Base-by-base conservation (phyloP, 257 asterid genomes). In the Solanum chaucha region DNA sequence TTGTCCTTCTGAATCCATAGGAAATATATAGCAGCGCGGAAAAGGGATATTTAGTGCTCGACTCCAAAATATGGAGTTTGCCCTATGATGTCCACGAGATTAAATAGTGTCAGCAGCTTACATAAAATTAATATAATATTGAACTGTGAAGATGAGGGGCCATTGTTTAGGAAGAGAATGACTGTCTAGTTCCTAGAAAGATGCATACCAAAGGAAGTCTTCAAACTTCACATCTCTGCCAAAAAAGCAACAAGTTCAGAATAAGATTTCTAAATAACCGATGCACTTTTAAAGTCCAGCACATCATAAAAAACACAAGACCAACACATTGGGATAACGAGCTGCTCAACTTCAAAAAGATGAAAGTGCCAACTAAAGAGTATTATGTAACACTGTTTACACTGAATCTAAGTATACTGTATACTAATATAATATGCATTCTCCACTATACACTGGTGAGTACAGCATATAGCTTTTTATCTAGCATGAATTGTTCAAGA, bases 31-130 rank as follows among this genome's bases (percentile, higher is more conserved):
- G 46, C 95, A 90, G 35, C 71, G 90, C 9, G 98, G 98, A 78
- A 94, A 85, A 41, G 99, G 99, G 90, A 97, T 95, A 89, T 92
- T 97, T 75, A 94, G 92, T 34, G 99, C 99, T 80, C 99, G 94
- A 87, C 96, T 93, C 99, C 99, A 97, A 90, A 97, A 97, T 85
- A 97, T 89, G 85, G 99, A 97, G 90, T 95, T 95, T 82, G 99
- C 99, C 99, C 99, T 97, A 91, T 61, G 46, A 87, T 86, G 15
- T 46, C 26, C 85, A 28, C n/a, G 12, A 80, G 15, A 46, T 46
- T 46, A 46, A 46, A 46, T 14, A 0, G 10, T 28, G 90, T 90
- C 85, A 91, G 92, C 86, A 44, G 87, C 72, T 88, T 78, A 35
- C 32, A 17, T 46, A 80, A 28, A 46, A 5, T 46, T 46, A 48